Evolutionary conservation across 768 basidiomycete genomes (phyloP).

Genomic region (Amanita pseudoporphyria): DNA sequence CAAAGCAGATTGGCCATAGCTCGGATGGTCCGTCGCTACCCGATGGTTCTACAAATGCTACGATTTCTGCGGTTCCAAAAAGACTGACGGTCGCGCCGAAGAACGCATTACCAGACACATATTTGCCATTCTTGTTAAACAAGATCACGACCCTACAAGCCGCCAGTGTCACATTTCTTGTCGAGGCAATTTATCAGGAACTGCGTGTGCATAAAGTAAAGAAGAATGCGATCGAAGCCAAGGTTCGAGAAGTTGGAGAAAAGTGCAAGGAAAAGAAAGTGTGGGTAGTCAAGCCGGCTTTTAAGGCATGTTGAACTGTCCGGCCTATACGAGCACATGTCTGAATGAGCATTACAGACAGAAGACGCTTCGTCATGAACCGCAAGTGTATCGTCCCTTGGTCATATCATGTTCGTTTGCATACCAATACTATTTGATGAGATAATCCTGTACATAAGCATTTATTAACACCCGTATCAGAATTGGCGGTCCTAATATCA

Average conservation of each 20-base stretch:
- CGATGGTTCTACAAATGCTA: slow-evolving; percentile 19
- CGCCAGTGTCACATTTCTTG: slow-evolving; percentile 51
- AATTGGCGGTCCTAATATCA: slow-evolving; percentile 14
- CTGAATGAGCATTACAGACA: neutral
- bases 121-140: slow-evolving; percentile 50
- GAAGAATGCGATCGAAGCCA: slow-evolving; percentile 78
- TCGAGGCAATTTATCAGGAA: slow-evolving; percentile 66
- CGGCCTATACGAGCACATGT: neutral
- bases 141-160: slow-evolving; percentile 55
- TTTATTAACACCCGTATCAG: too few relatives aligned
- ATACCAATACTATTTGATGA: neutral
- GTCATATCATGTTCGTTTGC: neutral
- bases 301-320: slow-evolving; percentile 15
- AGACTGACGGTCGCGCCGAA: slow-evolving; percentile 33
- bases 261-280: slow-evolving; percentile 65
- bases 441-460: too few relatives aligned
- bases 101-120: slow-evolving; percentile 57
- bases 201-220: slow-evolving; percentile 63
- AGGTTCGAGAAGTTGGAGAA: slow-evolving; percentile 66
- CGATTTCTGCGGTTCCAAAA: slow-evolving; percentile 16
- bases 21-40: slow-evolving; percentile 30
- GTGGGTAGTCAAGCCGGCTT: slow-evolving; percentile 56
- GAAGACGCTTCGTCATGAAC: neutral
- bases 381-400: neutral
- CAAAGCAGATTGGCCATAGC: slow-evolving; percentile 16